phyloP scores from a whole-genome alignment of 2,329 filamentous ascomycete genomes.

The Macroventuria anomochaeta region DNA sequence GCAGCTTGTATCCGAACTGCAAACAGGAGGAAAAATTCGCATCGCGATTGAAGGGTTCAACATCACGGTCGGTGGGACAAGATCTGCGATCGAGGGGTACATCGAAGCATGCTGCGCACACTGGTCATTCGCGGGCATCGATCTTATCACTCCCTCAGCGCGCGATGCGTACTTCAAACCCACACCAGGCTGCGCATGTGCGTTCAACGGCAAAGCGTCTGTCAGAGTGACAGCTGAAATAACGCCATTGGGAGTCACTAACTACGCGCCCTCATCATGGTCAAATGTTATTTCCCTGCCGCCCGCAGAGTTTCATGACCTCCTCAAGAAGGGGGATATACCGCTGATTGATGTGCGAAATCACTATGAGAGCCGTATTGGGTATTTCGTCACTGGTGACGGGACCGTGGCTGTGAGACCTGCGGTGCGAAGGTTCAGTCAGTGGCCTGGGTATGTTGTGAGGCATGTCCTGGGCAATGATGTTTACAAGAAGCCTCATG shows the following conservation, averaged over 20 bases:
- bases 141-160: constrained; percentile 12
- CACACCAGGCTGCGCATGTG: constrained; percentile 31
- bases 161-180: constrained; percentile 31
- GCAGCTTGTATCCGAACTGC: constrained; percentile 12
- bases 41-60: constrained; percentile 35
- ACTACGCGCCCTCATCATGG: constrained; percentile 32
- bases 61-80: constrained; percentile 30
- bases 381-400: constrained; percentile 30
- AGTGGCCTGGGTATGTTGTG: constrained; percentile 33
- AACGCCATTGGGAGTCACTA: constrained; percentile 32
- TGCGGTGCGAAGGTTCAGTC: constrained; percentile 31
- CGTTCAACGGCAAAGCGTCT: constrained; percentile 20
- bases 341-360: constrained; percentile 34
- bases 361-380: constrained; percentile 35
- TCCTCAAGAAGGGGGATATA: constrained; percentile 22
- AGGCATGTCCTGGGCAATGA: constrained; percentile 25
- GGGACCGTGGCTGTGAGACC: constrained; percentile 26
- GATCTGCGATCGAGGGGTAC: constrained; percentile 18
- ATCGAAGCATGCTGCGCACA: constrained; percentile 25
- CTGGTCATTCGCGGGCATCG: constrained; percentile 30
- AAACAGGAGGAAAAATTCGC: constrained; percentile 29
- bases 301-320: constrained; percentile 28
- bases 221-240: constrained; percentile 30
- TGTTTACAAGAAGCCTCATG: constrained; percentile 16
- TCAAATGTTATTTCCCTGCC: constrained; percentile 23